Conservation (phyloP, 257 asterid species). For the Ligustrum vulgare region DNA sequence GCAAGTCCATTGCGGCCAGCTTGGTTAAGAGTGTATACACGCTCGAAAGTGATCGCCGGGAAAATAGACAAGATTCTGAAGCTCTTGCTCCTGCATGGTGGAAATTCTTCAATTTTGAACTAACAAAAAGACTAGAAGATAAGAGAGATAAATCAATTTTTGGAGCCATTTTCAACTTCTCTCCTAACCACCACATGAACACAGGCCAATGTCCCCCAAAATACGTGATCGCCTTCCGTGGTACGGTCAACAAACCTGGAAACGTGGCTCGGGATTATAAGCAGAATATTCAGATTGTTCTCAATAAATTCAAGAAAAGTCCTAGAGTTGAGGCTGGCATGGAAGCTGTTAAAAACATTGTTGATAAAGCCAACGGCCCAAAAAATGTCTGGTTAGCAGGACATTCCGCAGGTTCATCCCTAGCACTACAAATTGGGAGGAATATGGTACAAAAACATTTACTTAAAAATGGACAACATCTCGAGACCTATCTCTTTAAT, state of each 20-base stretch:
- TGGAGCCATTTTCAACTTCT: conserved; percentile 46
- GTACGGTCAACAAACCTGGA: conserved; percentile 49
- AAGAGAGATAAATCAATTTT: conserved; percentile 52
- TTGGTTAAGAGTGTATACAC: conserved; percentile 66
- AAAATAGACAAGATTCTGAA: conserved; percentile 42
- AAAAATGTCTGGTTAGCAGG: conserved; percentile 68
- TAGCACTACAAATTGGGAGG: conserved; percentile 61
- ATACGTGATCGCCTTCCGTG: conserved; percentile 64
- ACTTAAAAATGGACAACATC: conserved; percentile 21
- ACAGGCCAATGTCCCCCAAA: conserved; percentile 40
- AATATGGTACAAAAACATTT: conserved; percentile 27
- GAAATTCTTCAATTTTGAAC: conserved; percentile 54
- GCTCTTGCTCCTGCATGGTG: conserved; percentile 81
- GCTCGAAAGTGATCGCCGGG: conserved; percentile 58
- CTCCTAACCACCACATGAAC: conserved; percentile 11
- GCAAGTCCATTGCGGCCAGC: conserved; percentile 61
- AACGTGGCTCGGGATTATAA: conserved; percentile 52
- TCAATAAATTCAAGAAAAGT: conserved; percentile 46
- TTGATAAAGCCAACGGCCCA: conserved; percentile 24
- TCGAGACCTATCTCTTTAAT: conserved; percentile 70
- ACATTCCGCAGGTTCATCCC: conserved; percentile 70
- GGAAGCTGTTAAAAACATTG: conserved; percentile 21
- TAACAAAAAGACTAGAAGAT: conserved; percentile 40
- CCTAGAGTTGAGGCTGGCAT: conserved; percentile 40
- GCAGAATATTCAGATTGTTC: conserved; percentile 44